Evolutionary conservation across 345 rosid genomes (phyloP).

Genomic region (Gossypium sturtianum): DNA sequence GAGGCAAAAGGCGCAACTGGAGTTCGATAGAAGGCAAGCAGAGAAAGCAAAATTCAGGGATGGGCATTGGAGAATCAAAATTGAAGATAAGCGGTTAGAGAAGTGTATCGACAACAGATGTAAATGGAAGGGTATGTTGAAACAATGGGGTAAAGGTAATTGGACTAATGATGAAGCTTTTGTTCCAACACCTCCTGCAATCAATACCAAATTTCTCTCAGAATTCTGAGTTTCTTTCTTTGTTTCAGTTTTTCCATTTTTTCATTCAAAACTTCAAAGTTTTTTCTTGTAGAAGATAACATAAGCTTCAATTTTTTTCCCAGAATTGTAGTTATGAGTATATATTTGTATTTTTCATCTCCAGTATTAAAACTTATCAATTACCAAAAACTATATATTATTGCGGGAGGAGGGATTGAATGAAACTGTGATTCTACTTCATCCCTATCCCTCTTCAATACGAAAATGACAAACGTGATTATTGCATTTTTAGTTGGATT

Average conservation of each 20-base stretch:
- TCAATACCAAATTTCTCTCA: conserved; percentile 33
- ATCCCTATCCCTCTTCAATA: too few relatives aligned
- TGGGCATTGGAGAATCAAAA: conserved; percentile 61
- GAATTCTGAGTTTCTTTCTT: conserved; percentile 21
- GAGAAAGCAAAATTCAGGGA: conserved; percentile 61
- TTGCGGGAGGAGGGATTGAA: too few relatives aligned
- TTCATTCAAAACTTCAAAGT: too few relatives aligned
- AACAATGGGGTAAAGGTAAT: conserved; percentile 82
- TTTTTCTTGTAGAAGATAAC: too few relatives aligned
- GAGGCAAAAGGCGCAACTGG: conserved; percentile 85
- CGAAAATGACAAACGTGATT: too few relatives aligned
- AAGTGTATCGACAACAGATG: conserved; percentile 78
- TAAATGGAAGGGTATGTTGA: conserved; percentile 78
- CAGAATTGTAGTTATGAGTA: too few relatives aligned
- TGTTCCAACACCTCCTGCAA: conserved; percentile 73
- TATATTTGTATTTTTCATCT: too few relatives aligned
- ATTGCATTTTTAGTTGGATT: too few relatives aligned
- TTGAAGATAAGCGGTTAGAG: conserved; percentile 51
- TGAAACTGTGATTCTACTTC: rapidly evolving
- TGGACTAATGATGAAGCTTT: conserved; percentile 58
- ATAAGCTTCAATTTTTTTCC: too few relatives aligned
- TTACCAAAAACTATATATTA: too few relatives aligned
- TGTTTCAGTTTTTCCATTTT: background rate
- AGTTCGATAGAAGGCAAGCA: conserved; percentile 71
- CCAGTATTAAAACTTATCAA: too few relatives aligned